These are phyloP conservation scores for Penicillium sp. DNA, from an alignment of 2,329 filamentous ascomycete genomes.

Conservation along the genomic window DNA sequence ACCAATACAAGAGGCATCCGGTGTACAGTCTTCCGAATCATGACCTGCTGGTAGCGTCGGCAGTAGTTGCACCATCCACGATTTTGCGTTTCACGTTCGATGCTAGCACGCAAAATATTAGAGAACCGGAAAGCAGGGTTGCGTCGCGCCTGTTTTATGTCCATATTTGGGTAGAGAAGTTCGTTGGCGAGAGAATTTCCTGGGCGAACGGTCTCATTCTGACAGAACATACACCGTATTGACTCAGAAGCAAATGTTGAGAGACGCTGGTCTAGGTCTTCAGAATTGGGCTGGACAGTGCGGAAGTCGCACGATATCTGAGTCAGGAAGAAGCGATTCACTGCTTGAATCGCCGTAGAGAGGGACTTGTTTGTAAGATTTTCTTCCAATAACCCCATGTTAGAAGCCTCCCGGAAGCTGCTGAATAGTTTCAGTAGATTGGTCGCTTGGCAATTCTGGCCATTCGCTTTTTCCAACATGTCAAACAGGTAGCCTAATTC, in stretches of 20 bases:
- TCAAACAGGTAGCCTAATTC: slow-evolving; percentile 95
- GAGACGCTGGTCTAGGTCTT: slow-evolving; percentile 69
- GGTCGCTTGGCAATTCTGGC: slow-evolving; percentile 92
- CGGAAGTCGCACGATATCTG: slow-evolving; percentile 77
- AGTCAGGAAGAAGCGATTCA: slow-evolving; percentile 83
- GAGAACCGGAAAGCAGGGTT: slow-evolving; percentile 67
- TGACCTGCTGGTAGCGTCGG: slow-evolving; percentile 83
- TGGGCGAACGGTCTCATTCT: slow-evolving; percentile 78
- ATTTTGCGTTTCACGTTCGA: slow-evolving; percentile 84
- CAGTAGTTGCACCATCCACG: slow-evolving; percentile 93
- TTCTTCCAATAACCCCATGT: slow-evolving; percentile 81
- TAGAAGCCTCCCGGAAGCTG: slow-evolving; percentile 74
- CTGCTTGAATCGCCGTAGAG: slow-evolving; percentile 78
- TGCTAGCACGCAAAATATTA: slow-evolving; percentile 85
- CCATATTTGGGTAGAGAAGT: slow-evolving; percentile 69
- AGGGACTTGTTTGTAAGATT: slow-evolving; percentile 71
- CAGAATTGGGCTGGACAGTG: slow-evolving; percentile 62
- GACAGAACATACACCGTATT: slow-evolving; percentile 84
- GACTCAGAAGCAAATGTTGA: slow-evolving; percentile 46
- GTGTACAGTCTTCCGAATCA: slow-evolving; percentile 80
- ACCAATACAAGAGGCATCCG: slow-evolving; percentile 82
- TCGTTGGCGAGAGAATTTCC: slow-evolving; percentile 83
- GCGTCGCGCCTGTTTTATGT: slow-evolving; percentile 54
- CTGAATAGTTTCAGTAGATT: slow-evolving; percentile 91
- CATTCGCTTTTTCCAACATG: slow-evolving; percentile 95